A percentile compares a stretch with the other conserved stretches of the same genome.
These are phyloP conservation scores for Leonotis leonurus DNA, from an alignment of 257 asterid genomes.

Conservation along the genomic window DNA sequence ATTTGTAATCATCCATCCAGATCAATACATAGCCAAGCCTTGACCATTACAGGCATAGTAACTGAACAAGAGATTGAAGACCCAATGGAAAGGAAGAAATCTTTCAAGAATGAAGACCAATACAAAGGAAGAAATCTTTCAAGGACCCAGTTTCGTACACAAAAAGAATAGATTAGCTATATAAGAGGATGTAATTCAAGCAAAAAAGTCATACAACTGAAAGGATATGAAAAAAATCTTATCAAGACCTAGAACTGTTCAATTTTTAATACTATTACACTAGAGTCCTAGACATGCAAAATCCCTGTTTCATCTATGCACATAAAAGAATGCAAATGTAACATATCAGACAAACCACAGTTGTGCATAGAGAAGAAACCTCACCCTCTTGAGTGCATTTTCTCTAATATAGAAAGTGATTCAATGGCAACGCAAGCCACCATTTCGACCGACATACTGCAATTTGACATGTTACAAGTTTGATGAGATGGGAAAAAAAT, in stretches of 20 bases:
- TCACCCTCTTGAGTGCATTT: constrained; percentile 81
- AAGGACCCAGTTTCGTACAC: too few species aligned
- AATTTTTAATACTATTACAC: not conserved
- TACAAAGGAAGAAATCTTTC: too few species aligned
- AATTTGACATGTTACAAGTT: constrained; percentile 4
- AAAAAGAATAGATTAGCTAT: too few species aligned
- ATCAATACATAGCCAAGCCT: not conserved
- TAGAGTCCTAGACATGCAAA: not conserved
- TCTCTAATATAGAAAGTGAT: constrained; percentile 80
- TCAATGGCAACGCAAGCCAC: constrained; percentile 94
- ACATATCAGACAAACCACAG: not conserved
- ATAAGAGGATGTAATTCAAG: not conserved
- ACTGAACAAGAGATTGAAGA: too few species aligned
- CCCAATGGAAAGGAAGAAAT: too few species aligned
- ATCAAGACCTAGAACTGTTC: not conserved
- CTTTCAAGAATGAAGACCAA: too few species aligned
- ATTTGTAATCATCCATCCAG: too few species aligned
- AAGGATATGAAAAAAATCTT: not conserved
- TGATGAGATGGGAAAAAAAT: not conserved
- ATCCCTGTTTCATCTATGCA: not conserved
- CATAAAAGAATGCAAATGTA: not conserved
- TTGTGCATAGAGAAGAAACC: constrained; percentile 12
- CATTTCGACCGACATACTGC: constrained; percentile 87
- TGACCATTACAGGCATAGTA: too few species aligned
- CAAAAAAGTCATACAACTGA: not conserved